Base-by-base conservation (phyloP, 805 yeast genomes). In the Cyberlindnera japonica region DNA sequence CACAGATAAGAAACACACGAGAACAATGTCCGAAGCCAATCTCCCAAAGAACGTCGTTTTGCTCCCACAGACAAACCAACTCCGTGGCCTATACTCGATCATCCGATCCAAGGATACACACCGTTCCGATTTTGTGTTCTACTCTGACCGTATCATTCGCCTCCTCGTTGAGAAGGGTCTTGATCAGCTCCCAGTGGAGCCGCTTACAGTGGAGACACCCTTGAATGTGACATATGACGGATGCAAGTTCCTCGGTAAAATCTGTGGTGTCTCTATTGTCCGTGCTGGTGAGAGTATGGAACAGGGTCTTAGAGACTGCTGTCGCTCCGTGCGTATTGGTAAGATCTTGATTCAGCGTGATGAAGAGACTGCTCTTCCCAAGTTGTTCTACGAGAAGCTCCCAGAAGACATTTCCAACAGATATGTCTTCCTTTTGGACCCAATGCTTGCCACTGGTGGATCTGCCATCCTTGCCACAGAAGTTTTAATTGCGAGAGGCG, bases 281-380 rank as follows among this genome's bases (percentile, higher is more conserved):
- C 77, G 99, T 61, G 99, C 99, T 5, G 99, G 99, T 51, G 99
- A 93, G 65, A 83, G 95, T 32, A 93, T 93, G 99, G 99, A 93
- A 65, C 95, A 88, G 72, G 99, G 98, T 24, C 71, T 93, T 49
- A 79, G 99, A 63, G 98, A 91, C 62, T 91, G 99, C 65, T 89
- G 98, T 63, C 77, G 99, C 50, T 83, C 95, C 10, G 99, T 93
- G 27, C 75, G 98, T 59, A 85, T 93, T 45, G 99, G 99, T 39
- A 93, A 93, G 71, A 91, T 93, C 53, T 72, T 93, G 59, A 93
- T 93, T 54, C 99, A 93, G 69, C 78, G 99, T 65, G 97, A 93
- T 59, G 99, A 93, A 67, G 99, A 93, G 66, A 93, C 98, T 19
- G 96, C 97, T 3, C 64, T 75, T 53, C 97, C 99, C 31, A 86